Evolutionary conservation across 2,329 filamentous ascomycete species (phyloP), one percentile per base, ranked within the genome.

Genomic region (Fusarium luffae): DNA sequence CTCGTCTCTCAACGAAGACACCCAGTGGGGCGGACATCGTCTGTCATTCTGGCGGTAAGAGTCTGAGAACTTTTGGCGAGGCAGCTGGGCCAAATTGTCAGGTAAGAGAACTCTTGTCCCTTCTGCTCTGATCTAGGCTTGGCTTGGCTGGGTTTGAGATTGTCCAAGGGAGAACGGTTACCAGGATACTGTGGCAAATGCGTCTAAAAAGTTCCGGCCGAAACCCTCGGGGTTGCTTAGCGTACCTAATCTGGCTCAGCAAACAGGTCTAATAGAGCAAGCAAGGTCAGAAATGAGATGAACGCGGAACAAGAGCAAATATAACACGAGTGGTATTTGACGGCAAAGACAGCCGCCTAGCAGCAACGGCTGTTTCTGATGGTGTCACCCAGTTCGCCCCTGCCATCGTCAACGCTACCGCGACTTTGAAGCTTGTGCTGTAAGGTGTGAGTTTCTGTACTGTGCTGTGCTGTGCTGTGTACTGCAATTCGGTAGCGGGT

Each of bases 151-250:
- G 54, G 63, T 55, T 66, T 70, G 64, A 70, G 63, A 68, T 70
- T 70, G 47, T 48, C 40, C 54, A 60, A 70, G 63, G 68, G 58
- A 70, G 62, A 68, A 51, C 52, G 34, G 56, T 70, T 68, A 50
- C 66, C 54, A 55, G 63, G 68, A 57, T 61, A 32, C 50, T 64
- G 67, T 64, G 63, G 67, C 63, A 51, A 71, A 52, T 54, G 42
- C 44, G 55, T 65, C 68, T 63, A 47, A 65, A 55, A 69, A 64
- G 64, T 68, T 71, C 68, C 65, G 68, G 69, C 68, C 68, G 60
- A 71, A 71, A 71, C 55, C 64, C 54, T 71, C 52, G 64, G 68
- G 55, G 27, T 54, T 59, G 47, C 59, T 49, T 60, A 66, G 46
- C 68, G 55, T 61, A 64, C 28, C 60, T 43, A 43, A 60, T 64